phyloP scores from a whole-genome alignment of 495 filamentous ascomycete species.

The Platismatia glauca region DNA sequence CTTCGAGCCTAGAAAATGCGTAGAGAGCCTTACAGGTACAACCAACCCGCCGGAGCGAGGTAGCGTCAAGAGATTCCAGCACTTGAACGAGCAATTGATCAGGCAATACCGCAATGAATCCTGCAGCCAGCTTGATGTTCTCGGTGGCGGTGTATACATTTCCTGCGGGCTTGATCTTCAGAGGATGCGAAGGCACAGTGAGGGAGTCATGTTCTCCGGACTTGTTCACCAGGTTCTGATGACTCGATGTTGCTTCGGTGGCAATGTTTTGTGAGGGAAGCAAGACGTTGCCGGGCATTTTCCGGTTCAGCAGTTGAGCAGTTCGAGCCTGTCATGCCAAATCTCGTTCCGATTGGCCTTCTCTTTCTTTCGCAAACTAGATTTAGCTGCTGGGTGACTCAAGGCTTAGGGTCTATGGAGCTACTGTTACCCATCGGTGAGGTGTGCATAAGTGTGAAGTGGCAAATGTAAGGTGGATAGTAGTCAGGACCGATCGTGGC shows the following conservation, averaged over 20 bases:
- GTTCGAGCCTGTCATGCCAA: background rate
- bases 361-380: background rate
- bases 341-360: background rate
- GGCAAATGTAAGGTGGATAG: too few relatives aligned
- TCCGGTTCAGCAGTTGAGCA: background rate
- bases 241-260: background rate
- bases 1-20: conserved; percentile 76
- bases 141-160: conserved; percentile 63
- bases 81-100: conserved; percentile 75
- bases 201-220: background rate
- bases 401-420: background rate
- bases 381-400: background rate
- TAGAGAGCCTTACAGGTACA: conserved; percentile 81
- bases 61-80: conserved; percentile 63
- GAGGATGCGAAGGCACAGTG: conserved; percentile 65
- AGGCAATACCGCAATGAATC: conserved; percentile 54
- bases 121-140: conserved; percentile 58
- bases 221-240: background rate
- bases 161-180: conserved; percentile 78
- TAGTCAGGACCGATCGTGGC: too few relatives aligned
- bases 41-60: conserved; percentile 56
- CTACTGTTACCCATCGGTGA: background rate
- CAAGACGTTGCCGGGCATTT: background rate
- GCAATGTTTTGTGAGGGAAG: background rate
- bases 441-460: background rate